Evolutionary conservation across 2,329 filamentous ascomycete species (phyloP).

Genomic region (Raffaelea deltoideospora): DNA sequence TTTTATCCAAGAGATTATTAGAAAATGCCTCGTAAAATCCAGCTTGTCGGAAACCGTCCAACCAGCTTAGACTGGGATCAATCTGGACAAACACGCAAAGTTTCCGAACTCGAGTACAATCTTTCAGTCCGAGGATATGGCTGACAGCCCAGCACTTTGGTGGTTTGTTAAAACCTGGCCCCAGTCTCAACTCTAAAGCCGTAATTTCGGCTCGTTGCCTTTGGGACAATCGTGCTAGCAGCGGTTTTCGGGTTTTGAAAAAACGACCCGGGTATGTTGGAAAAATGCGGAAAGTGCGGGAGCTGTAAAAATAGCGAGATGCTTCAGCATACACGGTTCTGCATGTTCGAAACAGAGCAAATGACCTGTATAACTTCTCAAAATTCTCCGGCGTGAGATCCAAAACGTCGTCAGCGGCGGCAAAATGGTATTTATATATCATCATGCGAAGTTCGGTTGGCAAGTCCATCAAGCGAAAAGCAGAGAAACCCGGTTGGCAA

Average conservation of each 20-base stretch:
- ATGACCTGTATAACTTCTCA: slow-evolving; percentile 41
- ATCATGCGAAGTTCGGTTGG: slow-evolving; percentile 55
- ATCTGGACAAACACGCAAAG: slow-evolving; percentile 57
- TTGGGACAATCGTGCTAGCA: slow-evolving; percentile 50
- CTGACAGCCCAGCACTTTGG: slow-evolving; percentile 58
- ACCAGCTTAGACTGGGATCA: slow-evolving; percentile 53
- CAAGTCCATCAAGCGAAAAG: slow-evolving; percentile 51
- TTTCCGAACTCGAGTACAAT: slow-evolving; percentile 42
- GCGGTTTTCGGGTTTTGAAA: slow-evolving; percentile 59
- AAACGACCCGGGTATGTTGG: slow-evolving; percentile 47
- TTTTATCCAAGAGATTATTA: slow-evolving; percentile 35
- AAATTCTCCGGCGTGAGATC: slow-evolving; percentile 55
- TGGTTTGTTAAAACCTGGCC: slow-evolving; percentile 57
- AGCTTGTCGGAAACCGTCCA: slow-evolving; percentile 51
- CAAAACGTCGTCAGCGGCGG: slow-evolving; percentile 34
- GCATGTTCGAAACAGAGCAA: slow-evolving; percentile 47
- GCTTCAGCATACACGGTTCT: slow-evolving; percentile 48
- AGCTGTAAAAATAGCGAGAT: slow-evolving; percentile 49
- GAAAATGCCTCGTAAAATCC: slow-evolving; percentile 60
- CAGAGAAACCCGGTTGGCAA: too few relatives aligned
- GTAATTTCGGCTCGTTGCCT: slow-evolving; percentile 45
- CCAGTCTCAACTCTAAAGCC: slow-evolving; percentile 53
- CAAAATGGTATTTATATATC: slow-evolving; percentile 51
- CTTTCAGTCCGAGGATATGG: slow-evolving; percentile 43
- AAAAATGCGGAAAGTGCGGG: slow-evolving; percentile 49